phyloP scores from a whole-genome alignment of 768 basidiomycete species.

The Rubroboletus satanas region DNA sequence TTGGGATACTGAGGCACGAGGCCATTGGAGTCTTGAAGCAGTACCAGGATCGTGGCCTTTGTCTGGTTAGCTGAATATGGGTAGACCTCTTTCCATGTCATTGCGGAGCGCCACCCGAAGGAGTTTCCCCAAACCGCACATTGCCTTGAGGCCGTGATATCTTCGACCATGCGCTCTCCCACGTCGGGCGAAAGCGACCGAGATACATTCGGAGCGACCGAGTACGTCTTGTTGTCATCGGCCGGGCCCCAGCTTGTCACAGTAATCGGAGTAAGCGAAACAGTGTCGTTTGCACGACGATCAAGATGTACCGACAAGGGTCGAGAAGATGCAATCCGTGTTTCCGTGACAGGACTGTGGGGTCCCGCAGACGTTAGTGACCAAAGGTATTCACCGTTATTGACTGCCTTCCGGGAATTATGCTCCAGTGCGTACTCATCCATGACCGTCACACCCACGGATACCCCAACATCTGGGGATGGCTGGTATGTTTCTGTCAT shows the following conservation, averaged over 20 bases:
- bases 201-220: slow-evolving; percentile 31
- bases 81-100: slow-evolving; percentile 22
- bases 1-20: slow-evolving; percentile 23
- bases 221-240: slow-evolving; percentile 39
- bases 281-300: slow-evolving; percentile 49
- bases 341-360: slow-evolving; percentile 38
- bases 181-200: slow-evolving; percentile 56
- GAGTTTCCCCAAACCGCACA: slow-evolving; percentile 21
- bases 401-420: slow-evolving; percentile 10
- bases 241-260: slow-evolving; percentile 51
- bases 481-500: slow-evolving; percentile 36
- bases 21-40: slow-evolving; percentile 9
- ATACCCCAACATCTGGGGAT: slow-evolving; percentile 5
- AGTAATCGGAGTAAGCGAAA: slow-evolving; percentile 40
- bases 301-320: slow-evolving; percentile 55
- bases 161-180: slow-evolving; percentile 42
- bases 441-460: slow-evolving; percentile 15
- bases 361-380: slow-evolving; percentile 65
- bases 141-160: slow-evolving; percentile 2
- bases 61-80: slow-evolving; percentile 9
- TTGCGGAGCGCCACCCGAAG: slow-evolving; percentile 21
- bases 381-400: slow-evolving; percentile 63
- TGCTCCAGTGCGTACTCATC: slow-evolving; percentile 24
- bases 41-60: not conserved
- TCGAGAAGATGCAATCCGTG: slow-evolving; percentile 37